These are phyloP conservation scores for Liquidambar formosana DNA, from an alignment of 164 flowering plant species.

Conservation along the genomic window DNA sequence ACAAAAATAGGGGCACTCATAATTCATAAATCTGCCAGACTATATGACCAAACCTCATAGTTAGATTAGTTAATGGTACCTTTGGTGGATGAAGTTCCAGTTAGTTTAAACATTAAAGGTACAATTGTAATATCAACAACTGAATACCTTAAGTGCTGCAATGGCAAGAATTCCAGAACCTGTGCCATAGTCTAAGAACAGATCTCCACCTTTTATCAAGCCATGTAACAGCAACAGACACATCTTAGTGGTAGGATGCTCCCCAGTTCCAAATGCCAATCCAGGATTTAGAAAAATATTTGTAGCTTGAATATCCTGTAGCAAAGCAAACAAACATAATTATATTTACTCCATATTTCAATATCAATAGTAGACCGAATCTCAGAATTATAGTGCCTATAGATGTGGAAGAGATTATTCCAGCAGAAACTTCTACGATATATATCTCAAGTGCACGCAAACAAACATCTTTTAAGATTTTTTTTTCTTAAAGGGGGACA, in stretches of 20 bases:
- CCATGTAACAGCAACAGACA: constrained; percentile 66
- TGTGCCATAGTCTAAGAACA: constrained; percentile 85
- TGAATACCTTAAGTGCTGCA: constrained; percentile 81
- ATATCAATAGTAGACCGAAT: not conserved
- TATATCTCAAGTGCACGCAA: no score
- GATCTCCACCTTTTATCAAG: constrained; percentile 75
- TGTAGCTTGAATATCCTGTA: constrained; percentile 67
- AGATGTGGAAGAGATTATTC: not conserved
- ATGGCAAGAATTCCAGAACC: constrained; percentile 93
- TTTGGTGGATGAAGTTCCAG: not conserved
- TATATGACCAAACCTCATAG: not conserved
- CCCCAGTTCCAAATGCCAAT: constrained; percentile 97
- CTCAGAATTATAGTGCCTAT: not conserved
- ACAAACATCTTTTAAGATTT: no score
- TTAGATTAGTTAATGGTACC: not conserved
- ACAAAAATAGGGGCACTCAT: not conserved
- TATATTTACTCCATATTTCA: not conserved
- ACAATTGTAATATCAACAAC: not conserved
- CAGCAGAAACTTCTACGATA: not conserved
- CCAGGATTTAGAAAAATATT: constrained; percentile 91
- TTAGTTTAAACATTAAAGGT: not conserved
- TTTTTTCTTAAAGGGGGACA: not conserved
- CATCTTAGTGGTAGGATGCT: constrained; percentile 87
- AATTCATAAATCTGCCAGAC: not conserved
- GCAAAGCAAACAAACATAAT: constrained; percentile 3